phyloP scores from a whole-genome alignment of 1,284 basidiomycete species.

The Pseudozyma pruni region DNA sequence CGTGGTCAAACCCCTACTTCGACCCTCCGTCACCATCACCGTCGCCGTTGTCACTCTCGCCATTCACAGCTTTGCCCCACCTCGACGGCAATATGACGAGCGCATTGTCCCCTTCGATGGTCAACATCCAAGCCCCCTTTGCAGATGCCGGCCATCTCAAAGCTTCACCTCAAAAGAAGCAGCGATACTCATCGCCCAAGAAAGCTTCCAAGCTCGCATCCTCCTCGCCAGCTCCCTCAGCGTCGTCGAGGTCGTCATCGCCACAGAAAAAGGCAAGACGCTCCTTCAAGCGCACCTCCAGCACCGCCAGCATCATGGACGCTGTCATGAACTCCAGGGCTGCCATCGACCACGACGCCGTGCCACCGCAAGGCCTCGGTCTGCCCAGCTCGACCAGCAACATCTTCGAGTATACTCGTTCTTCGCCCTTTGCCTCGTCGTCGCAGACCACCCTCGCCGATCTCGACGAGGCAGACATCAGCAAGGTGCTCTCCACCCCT shows the following conservation, averaged over 20 bases:
- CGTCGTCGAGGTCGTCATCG: no score
- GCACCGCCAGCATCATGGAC: conserved; percentile 50
- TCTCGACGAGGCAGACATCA: conserved; percentile 21
- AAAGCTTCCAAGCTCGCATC: conserved; percentile 14
- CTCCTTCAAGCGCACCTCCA: conserved; percentile 36
- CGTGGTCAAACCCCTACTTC: conserved; percentile 6
- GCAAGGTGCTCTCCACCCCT: conserved; percentile 44
- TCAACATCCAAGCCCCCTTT: conserved; percentile 44
- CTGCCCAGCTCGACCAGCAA: conserved; percentile 6
- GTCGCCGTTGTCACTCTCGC: conserved; percentile 7
- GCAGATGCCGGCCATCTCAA: conserved; percentile 47
- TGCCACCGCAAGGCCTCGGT: conserved; percentile 2
- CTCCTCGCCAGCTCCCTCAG: conserved; percentile 5
- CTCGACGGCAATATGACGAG: conserved; percentile 24
- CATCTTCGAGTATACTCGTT: conserved; percentile 21
- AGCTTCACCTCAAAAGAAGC: conserved; percentile 46
- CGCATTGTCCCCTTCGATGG: conserved; percentile 45
- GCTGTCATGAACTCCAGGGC: conserved; percentile 47
- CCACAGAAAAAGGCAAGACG: conserved; percentile 13
- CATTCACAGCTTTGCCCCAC: conserved; percentile 5
- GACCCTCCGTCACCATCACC: conserved; percentile 29
- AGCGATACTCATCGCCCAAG: conserved; percentile 24
- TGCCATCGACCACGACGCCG: conserved; percentile 38
- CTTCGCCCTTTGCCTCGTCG: conserved; percentile 39
- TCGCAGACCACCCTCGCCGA: conserved; percentile 45